Base-by-base conservation (phyloP, 306 rosid genomes). In the Citrullus amarus region DNA sequence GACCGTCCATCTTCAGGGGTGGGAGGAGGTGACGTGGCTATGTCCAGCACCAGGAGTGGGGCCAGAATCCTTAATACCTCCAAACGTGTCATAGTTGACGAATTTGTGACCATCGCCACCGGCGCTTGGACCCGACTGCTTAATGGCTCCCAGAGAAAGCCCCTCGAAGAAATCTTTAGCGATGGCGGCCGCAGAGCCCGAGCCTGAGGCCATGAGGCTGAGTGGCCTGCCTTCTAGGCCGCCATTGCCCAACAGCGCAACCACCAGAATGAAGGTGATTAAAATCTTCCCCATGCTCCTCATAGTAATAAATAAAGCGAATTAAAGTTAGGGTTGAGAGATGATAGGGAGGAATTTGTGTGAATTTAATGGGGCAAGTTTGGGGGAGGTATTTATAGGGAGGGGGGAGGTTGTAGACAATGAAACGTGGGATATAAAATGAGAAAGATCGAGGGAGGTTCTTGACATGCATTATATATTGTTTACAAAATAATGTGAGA, bases 161-260 rank as follows among this genome's bases (percentile, higher is more conserved):
- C 92, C 90, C 10, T 85, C 86, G 66, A 85, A 87, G 63, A 88
- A 83, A 25, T 48, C 87, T 18, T 77, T 87, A 3, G 18, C 71
- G 79, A 53, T 53, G 7, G 9, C 76, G 41, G 80, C 70, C 3
- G 80, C 74, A 2, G 65, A 36, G 73, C 30, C 74, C 3, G 65
- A 43, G 73, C 30, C 84, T 2, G 65, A 43, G 73, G 22, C 84
- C 59, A 77, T 76, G 17, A 80, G 68, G 57, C 78, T 79, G 7
- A 93, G 65, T 34, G 91, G 92, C 53, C 97, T 89, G 6, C 83
- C 91, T 81, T 84, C 88, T 0, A 70, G 22, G 6, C 55, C 71
- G 46, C 48, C 76, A 70, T 43, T 43, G 34, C 15, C 22, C 58
- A 48, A 16, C 20, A 70, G 9, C 2, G 57, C 57, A 70, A 8